Conservation (phyloP, 2,329 filamentous ascomycete species). For the Phyllosticta paracitricarpa region DNA sequence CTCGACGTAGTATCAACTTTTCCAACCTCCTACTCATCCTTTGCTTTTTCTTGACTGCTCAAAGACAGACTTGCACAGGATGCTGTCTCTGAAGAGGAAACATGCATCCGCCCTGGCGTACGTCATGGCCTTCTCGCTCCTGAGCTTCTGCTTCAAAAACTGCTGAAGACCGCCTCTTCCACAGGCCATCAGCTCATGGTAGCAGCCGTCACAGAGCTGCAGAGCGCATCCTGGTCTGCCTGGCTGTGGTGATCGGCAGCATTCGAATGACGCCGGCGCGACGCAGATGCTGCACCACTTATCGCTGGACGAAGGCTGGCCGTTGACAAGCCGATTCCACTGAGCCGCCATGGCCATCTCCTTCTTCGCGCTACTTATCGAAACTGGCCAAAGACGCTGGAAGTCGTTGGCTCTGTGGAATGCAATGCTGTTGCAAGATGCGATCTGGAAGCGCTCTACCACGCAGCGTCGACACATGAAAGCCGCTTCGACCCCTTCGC, state of each 20-base stretch:
- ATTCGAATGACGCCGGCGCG: constrained; percentile 23
- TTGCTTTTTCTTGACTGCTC: no score
- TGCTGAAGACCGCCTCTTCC: constrained; percentile 10
- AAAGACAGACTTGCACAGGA: neutral
- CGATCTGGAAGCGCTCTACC: constrained; percentile 18
- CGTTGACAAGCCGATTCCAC: constrained; percentile 3
- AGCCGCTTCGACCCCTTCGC: constrained; percentile 19
- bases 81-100: neutral
- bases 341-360: neutral
- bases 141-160: neutral
- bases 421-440: constrained; percentile 15
- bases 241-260: neutral
- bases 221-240: constrained; percentile 18
- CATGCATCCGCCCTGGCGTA: neutral
- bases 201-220: constrained; percentile 18
- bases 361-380: neutral
- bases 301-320: neutral
- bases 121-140: neutral
- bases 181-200: constrained; percentile 12
- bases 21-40: no score
- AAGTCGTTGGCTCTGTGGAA: neutral
- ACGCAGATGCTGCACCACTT: constrained; percentile 29
- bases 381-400: neutral
- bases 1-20: no score
- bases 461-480: constrained; percentile 27